Evolutionary conservation across 1,284 basidiomycete species (phyloP), one percentile per base, ranked within the genome.

Genomic region (Neonothopanus nambi): DNA sequence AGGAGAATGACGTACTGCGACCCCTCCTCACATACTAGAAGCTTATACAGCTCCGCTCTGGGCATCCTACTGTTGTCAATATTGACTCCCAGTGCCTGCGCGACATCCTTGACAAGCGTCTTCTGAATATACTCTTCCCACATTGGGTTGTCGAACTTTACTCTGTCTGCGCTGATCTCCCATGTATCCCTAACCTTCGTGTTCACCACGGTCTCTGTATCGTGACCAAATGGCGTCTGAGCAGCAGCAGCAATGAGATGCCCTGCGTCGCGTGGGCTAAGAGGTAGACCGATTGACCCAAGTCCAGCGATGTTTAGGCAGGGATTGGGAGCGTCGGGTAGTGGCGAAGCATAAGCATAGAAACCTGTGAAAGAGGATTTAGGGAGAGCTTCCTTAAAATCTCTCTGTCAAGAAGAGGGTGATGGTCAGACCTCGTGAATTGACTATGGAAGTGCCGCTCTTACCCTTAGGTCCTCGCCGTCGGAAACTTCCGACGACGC

Each of bases 21-120:
- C 7, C 77, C 76, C 3, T 65, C 64, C 57, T 78, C 73, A 46
- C 78, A 77, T 1, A 80, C 59, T 1, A 79, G 60, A 3, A 80
- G 61, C 55, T 78, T 79, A 59, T 78, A 73, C 8, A 77, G 56
- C 52, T 78, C 71, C 52, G 65, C 70, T n/a, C 63, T 65, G 5
- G 70, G 68, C 2, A 62, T 37, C 48, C 26, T 28, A 28, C 26
- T 11, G 26, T 33, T 60, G 57, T 3, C 54, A 48, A n/a, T 57
- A 48, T 18, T 51, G 9, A 73, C 68, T 1, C 74, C 73, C 6
- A 76, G 59, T n/a, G 59, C 59, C 13, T 57, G 37, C 37, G 74
- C 75, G 0, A 75, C 70, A 8, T 63, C 60, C 3, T 43, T 49
- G 0, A 68, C 56, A n/a, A 67, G 63, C 0, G 61, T 47, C 17